Percentiles rank a stretch among this genome's conserved stretches.
These are phyloP conservation scores for Mucor mucedo DNA, from an alignment of 371 early-diverging fungal genomes.

Conservation along the genomic window DNA sequence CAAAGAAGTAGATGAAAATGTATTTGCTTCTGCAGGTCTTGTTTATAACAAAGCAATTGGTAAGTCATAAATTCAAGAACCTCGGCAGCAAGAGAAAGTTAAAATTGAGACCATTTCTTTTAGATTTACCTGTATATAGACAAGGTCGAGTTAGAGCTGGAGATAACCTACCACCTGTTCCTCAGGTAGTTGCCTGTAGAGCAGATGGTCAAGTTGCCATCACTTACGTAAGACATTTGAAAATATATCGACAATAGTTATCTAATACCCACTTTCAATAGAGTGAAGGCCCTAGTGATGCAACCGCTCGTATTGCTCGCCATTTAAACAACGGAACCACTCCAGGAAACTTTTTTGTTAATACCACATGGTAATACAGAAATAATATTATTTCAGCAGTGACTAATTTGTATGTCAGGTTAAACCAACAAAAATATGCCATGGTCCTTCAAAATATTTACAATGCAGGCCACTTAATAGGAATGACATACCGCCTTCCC, in stretches of 20 bases:
- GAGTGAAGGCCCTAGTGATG: constrained; percentile 70
- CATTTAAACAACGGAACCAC: constrained; percentile 57
- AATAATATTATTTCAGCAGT: no score
- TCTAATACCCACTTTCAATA: constrained; percentile 9
- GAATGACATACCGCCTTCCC: constrained; percentile 63
- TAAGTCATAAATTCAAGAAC: background rate
- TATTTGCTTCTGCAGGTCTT: constrained; percentile 9
- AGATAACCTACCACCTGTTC: constrained; percentile 13
- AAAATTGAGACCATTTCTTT: background rate
- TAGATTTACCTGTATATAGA: constrained; percentile 23
- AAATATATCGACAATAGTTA: background rate
- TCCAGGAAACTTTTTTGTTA: constrained; percentile 63
- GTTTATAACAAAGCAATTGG: constrained; percentile 7
- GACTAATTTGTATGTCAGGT: constrained; percentile 18
- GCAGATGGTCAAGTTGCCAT: constrained; percentile 64
- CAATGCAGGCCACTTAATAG: constrained; percentile 63
- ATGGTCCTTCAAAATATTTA: constrained; percentile 57
- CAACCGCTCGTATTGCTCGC: constrained; percentile 58
- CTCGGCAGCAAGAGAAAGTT: no score
- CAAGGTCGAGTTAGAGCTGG: constrained; percentile 2
- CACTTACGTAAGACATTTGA: constrained; percentile 53
- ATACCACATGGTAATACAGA: constrained; percentile 55
- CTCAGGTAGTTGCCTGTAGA: constrained; percentile 23
- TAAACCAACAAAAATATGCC: constrained; percentile 57
- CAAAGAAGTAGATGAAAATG: constrained; percentile 2